phyloP scores from a whole-genome alignment of 148 eudicot species.

The Amaranthus palmeri region DNA sequence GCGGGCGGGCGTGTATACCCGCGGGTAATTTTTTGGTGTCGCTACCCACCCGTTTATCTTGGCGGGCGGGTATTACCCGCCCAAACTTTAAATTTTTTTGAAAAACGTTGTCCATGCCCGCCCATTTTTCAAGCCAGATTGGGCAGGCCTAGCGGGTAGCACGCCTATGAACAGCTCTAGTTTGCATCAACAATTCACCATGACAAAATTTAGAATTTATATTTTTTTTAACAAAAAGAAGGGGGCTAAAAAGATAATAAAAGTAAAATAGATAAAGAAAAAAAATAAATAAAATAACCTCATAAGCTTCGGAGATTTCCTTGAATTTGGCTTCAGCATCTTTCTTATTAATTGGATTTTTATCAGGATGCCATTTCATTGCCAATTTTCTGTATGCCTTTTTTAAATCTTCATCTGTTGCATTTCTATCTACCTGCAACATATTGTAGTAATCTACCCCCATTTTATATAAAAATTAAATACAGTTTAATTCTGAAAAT shows the following conservation, averaged over 20 bases:
- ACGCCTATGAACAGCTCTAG: too few species aligned
- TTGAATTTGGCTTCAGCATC: conserved; percentile 81
- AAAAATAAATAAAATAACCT: conserved; percentile 26
- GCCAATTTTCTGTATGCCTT: conserved; percentile 75
- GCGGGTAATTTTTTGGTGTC: too few species aligned
- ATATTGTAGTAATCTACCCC: conserved; percentile 64
- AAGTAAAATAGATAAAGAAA: neutral
- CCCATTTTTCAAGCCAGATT: too few species aligned
- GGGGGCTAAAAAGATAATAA: neutral
- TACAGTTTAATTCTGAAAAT: too few species aligned
- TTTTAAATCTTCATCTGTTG: conserved; percentile 74
- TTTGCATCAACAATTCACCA: too few species aligned
- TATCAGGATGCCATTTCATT: conserved; percentile 92
- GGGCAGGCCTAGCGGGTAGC: too few species aligned
- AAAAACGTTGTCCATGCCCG: too few species aligned
- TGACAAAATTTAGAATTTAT: too few species aligned
- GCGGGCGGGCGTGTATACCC: too few species aligned
- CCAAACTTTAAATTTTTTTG: too few species aligned
- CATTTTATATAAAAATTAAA: conserved; percentile 22
- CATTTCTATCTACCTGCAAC: conserved; percentile 50
- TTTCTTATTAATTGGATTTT: conserved; percentile 58
- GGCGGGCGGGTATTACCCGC: too few species aligned
- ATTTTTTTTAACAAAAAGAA: neutral
- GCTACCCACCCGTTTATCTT: too few species aligned
- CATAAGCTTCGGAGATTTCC: conserved; percentile 82